Conservation (phyloP, 2,329 filamentous ascomycete species). For the Stromatinia cepivora region DNA sequence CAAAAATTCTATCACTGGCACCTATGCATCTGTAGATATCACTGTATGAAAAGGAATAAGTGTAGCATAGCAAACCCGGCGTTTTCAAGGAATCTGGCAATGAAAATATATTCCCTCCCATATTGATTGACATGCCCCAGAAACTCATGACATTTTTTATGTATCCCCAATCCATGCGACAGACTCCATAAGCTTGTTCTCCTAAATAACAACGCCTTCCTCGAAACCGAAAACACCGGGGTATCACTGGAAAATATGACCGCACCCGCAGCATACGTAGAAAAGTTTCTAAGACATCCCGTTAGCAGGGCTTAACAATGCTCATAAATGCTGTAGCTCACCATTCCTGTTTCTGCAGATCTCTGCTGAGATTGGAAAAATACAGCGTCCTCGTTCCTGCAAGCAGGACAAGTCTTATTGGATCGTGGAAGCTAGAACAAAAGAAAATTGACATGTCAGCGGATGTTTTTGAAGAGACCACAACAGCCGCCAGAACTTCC, state of each 20-base stretch:
- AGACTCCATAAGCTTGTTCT: slow-evolving; percentile 14
- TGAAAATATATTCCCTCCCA: slow-evolving; percentile 8
- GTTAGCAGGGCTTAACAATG: slow-evolving; percentile 20
- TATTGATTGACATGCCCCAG: slow-evolving; percentile 12
- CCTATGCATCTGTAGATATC: slow-evolving; percentile 68
- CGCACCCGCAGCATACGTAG: slow-evolving; percentile 92
- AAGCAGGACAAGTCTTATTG: slow-evolving; percentile 81
- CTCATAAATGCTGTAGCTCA: slow-evolving; percentile 49
- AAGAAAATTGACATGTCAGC: slow-evolving; percentile 45
- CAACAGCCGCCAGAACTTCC: slow-evolving; percentile 20
- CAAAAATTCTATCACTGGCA: slow-evolving; percentile 94
- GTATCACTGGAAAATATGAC: slow-evolving; percentile 72
- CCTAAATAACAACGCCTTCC: slow-evolving; percentile 21
- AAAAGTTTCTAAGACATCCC: slow-evolving; percentile 70
- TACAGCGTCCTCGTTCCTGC: slow-evolving; percentile 85
- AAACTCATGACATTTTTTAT: not conserved
- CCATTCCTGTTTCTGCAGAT: slow-evolving; percentile 97
- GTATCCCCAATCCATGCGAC: slow-evolving; percentile 26
- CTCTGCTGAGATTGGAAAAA: slow-evolving; percentile 99
- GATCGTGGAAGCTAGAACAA: slow-evolving; percentile 80
- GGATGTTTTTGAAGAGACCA: slow-evolving; percentile 29
- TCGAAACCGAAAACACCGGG: slow-evolving; percentile 23
- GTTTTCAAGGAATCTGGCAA: slow-evolving; percentile 15
- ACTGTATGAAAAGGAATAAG: slow-evolving; percentile 11
- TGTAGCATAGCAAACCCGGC: slow-evolving; percentile 20